These are phyloP conservation scores for Arabidopsis lyrata DNA, from an alignment of 441 rosid species.

Conservation along the genomic window DNA sequence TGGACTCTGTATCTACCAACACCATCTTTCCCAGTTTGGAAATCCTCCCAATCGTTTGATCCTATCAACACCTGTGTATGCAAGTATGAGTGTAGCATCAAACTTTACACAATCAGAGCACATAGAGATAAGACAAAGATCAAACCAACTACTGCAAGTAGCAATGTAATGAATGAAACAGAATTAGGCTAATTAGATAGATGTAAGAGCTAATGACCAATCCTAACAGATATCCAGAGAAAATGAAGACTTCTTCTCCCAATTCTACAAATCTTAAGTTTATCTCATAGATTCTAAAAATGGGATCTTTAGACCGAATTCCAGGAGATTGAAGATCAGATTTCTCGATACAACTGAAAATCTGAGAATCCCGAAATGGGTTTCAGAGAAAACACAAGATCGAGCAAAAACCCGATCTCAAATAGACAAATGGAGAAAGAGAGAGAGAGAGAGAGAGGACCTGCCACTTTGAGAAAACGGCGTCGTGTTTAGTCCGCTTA, in stretches of 20 bases:
- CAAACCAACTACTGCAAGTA: constrained; percentile 19
- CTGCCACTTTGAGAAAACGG: constrained; percentile 81
- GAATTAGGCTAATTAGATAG: background rate
- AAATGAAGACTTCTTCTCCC: background rate
- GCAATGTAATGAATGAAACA: background rate
- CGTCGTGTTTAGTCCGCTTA: constrained; percentile 72
- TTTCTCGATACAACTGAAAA: background rate
- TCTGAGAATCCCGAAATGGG: background rate
- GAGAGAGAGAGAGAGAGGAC: constrained; percentile 44
- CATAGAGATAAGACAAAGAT: constrained; percentile 12
- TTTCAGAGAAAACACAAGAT: constrained; percentile 23
- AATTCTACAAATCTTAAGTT: background rate
- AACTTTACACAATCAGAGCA: constrained; percentile 1
- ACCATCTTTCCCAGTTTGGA: constrained; percentile 67
- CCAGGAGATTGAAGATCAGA: background rate
- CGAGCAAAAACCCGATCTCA: constrained; percentile 14
- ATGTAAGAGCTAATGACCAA: background rate
- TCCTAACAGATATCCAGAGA: constrained; percentile 5
- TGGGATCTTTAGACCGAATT: background rate
- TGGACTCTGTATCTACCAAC: constrained; percentile 74
- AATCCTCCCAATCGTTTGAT: constrained; percentile 76
- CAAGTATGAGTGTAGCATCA: background rate
- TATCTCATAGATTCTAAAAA: background rate
- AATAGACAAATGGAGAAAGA: background rate
- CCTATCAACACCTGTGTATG: constrained; percentile 68